phyloP scores from a whole-genome alignment of 2,329 filamentous ascomycete genomes.

The Trichoderma simmonsii region DNA sequence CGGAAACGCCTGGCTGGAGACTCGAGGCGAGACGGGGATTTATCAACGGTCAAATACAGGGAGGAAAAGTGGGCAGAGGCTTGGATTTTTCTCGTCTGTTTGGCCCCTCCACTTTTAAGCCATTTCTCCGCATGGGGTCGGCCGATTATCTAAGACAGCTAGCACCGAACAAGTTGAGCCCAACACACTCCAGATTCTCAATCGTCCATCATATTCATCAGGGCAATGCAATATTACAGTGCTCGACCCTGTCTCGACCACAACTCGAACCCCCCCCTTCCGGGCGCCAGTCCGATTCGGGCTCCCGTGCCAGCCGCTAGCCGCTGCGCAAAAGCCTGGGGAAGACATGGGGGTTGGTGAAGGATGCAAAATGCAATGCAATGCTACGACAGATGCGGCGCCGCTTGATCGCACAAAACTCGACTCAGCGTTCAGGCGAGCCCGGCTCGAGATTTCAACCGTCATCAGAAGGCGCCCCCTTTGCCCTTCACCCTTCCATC shows the following conservation, averaged over 20 bases:
- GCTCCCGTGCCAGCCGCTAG: neutral
- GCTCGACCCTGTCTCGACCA: neutral
- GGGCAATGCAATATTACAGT: neutral
- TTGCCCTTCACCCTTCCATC: neutral
- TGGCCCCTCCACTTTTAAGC: conserved; percentile 16
- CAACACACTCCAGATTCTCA: neutral
- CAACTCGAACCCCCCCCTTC: neutral
- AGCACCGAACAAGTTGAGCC: neutral
- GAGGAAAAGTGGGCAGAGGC: conserved; percentile 17
- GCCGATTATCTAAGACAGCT: conserved; percentile 5
- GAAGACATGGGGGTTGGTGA: neutral
- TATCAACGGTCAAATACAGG: conserved; percentile 19
- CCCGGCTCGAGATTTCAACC: neutral
- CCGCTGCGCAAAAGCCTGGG: neutral
- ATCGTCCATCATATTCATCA: neutral
- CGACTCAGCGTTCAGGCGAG: neutral
- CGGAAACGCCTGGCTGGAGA: conserved; percentile 14
- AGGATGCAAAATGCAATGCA: neutral
- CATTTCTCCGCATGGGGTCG: conserved; percentile 14
- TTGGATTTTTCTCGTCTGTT: conserved; percentile 13
- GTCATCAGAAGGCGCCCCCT: neutral
- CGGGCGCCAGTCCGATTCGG: neutral
- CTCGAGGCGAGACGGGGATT: conserved; percentile 17
- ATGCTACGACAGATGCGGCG: conserved; percentile 9
- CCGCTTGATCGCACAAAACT: neutral